Evolutionary conservation across 2,329 filamentous ascomycete species (phyloP), one percentile per base, ranked within the genome.

Genomic region (Aspergillus viridinutans): DNA sequence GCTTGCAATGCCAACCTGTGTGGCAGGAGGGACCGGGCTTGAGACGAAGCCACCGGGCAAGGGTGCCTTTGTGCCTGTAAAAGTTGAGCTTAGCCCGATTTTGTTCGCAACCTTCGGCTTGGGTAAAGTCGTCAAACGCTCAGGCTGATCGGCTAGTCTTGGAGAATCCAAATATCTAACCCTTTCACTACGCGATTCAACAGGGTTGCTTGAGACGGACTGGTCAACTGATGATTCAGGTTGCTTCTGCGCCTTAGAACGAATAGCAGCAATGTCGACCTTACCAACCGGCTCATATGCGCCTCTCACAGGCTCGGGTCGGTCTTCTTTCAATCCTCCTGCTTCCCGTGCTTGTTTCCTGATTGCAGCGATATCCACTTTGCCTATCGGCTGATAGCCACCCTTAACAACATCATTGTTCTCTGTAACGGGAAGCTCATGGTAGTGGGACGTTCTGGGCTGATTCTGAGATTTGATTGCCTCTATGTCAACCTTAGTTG

Each of bases 31-130:
- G 8, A 81, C 73, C n/a, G 85, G 74, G 59, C 87, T 87, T 12
- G 85, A 77, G 40, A 83, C 83, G 52, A 90, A 84, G 0, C 80
- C 85, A 49, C 83, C 85, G 12, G 94, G 93, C 0, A 89, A 83
- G 10, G 91, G 92, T 25, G 94, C 88, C 74, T 96, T 97, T 14
- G 94, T 97, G 35, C 93, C 94, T 1, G 86, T 84, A 69, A 96
- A 97, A 32, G 86, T 83, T 14, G 85, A 81, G 23, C 83, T 83
- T n/a, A 77, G 73, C 20, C 87, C 88, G 70, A 96, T 97, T 68
- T 89, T 92, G 76, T 95, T 96, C 23, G 90, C 86, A 49, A 97
- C 88, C 78, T 96, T 97, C 47, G 94, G 94, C 77, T 97, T 99
- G 0, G 94, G 94, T 54, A 99, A 77, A 52, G 87, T 86, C 1